Percentiles rank a stretch among this genome's conserved stretches.
Evolutionary conservation across 345 rosid genomes (phyloP).

Genomic region (Moricandia moricandioides): DNA sequence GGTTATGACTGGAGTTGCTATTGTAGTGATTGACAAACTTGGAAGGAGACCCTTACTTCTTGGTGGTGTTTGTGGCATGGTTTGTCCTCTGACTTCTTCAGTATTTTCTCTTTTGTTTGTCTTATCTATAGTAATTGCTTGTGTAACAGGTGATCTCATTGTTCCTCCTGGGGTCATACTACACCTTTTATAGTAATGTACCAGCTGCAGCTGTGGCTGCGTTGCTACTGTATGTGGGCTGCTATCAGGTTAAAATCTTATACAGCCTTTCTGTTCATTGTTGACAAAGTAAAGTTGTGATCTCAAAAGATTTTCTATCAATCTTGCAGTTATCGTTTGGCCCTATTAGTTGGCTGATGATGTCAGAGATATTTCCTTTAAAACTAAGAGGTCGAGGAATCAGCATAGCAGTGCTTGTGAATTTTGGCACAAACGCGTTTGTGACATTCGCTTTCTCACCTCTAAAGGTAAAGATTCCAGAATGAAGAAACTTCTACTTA

Average conservation of each 20-base stretch:
- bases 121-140: too few species aligned
- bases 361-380: slow-evolving; percentile 86
- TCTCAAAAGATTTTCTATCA: slow-evolving; percentile 15
- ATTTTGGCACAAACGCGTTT: slow-evolving; percentile 88
- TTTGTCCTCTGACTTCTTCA: slow-evolving; percentile 32
- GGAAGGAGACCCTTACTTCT: slow-evolving; percentile 95
- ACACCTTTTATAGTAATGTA: slow-evolving; percentile 59
- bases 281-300: neutral
- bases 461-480: slow-evolving; percentile 50
- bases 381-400: slow-evolving; percentile 87
- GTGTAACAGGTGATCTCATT: slow-evolving; percentile 69
- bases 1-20: slow-evolving; percentile 86
- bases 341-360: slow-evolving; percentile 98
- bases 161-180: slow-evolving; percentile 90
- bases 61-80: slow-evolving; percentile 93
- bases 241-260: slow-evolving; percentile 92
- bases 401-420: slow-evolving; percentile 86
- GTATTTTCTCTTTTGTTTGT: too few species aligned
- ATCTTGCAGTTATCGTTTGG: slow-evolving; percentile 87
- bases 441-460: slow-evolving; percentile 96
- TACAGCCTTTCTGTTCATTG: neutral
- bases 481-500: neutral
- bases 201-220: slow-evolving; percentile 73
- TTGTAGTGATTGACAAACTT: slow-evolving; percentile 75
- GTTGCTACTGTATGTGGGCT: slow-evolving; percentile 83